Evolutionary conservation across 2,329 filamentous ascomycete genomes (phyloP), one percentile per base, ranked within the genome.

Genomic region (Alternaria longipes): DNA sequence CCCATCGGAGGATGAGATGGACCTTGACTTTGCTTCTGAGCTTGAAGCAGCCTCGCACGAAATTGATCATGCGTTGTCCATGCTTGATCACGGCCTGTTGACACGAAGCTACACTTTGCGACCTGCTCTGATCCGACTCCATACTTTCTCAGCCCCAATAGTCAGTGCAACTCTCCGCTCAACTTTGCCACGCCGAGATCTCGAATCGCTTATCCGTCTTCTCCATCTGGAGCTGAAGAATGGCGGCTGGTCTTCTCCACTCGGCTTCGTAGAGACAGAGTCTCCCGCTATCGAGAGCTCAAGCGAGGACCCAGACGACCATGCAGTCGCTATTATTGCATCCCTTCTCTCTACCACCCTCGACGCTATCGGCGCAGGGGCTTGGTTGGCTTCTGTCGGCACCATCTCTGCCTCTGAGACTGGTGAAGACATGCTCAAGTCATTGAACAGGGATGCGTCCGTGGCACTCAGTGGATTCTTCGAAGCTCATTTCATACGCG

Each of bases 231-330:
- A 94, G 79, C 84, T 94, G 46, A 87, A 89, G 53, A 87, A 89
- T 65, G 91, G 91, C 59, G 89, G 89, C 32, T 94, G 91, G 91
- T 92, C 90, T 0, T 86, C 88, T 18, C 84, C 87, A 22, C 93
- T 93, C 76, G 80, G 91, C 38, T 90, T 91, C 68, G 78, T 81
- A 11, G 84, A 85, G 16, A 78, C 82, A 53, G 80, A 83, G 30
- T 50, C 26, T 11, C 45, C 62, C 3, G 54, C 59, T 4, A 32
- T 28, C 2, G 69, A 72, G 8, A 60, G 78, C 14, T 78, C 81
- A 24, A 79, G 81, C n/a, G 82, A 84, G 8, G 81, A 83, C 4
- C 86, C 88, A 0, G 87, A 89, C 20, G 89, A 93, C 69, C 87
- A 87, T 51, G 87, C 89, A 53, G 90, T 94, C 66, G 84, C 87